Base-by-base conservation (phyloP, 495 filamentous ascomycete genomes). In the Penicillium paradoxum region DNA sequence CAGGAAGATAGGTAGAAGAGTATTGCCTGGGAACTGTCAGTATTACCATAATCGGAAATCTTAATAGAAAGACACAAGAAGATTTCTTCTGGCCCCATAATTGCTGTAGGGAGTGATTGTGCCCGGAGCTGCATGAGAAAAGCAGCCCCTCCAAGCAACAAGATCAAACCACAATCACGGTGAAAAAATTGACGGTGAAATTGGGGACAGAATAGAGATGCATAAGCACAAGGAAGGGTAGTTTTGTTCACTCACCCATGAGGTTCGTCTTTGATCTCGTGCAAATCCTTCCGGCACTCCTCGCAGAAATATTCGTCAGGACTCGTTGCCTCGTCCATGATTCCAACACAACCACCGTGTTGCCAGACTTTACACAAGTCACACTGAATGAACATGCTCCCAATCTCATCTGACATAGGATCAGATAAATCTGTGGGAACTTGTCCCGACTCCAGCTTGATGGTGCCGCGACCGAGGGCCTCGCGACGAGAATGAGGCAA, bases 241-340 rank as follows among this genome's bases (percentile, higher is more conserved):
- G 39, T n/a, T 6, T 24, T 50, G 41, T 33, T 30, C n/a, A 83
- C 85, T 77, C 79, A 97, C 93, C 91, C 95, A 79, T 91, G 90
- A 60, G 82, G 72, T 50, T 88, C 88, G 27, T 74, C 83, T 53
- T 79, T 84, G 53, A 93, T 83, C 59, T 81, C 89, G 76, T 99
- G 93, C 46, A 96, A 78, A 63, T 96, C 91, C 66, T 88, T 87
- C 57, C 87, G 84, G 68, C 93, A 99, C 69, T 87, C 79, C 73
- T 99, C 93, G 70, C 93, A 99, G 66, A 90, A 97, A 76, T 99
- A 99, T 72, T 97, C 89, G 40, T 97, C 92, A 29, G 91, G 95
- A 64, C 86, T 92, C 66, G 84, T 84, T 48, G 87, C 85, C 67
- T 92, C 90, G 55, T 95, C 90, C 79, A 90, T 91, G 58, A 99